phyloP scores from a whole-genome alignment of 2,329 filamentous ascomycete genomes.

The Escovopsis sp. region DNA sequence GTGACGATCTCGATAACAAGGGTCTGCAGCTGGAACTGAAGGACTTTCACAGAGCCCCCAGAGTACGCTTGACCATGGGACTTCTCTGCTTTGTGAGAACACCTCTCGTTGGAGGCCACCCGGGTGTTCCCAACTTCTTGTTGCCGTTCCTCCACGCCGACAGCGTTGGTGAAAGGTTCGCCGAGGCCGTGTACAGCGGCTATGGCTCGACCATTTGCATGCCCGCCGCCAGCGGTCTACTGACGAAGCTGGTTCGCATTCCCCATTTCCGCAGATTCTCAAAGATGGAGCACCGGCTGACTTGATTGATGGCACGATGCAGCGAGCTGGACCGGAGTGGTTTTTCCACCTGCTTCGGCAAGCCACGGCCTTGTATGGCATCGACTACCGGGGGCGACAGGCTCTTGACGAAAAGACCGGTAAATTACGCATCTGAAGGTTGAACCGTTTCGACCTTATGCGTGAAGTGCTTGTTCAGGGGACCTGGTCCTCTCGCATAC shows the following conservation, averaged over 20 bases:
- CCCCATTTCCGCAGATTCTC: not conserved
- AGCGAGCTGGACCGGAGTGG: constrained; percentile 11
- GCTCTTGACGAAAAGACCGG: constrained; percentile 3
- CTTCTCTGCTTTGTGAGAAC: constrained; percentile 20
- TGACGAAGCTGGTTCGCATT: constrained; percentile 14
- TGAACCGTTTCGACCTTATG: not conserved
- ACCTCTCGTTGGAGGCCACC: constrained; percentile 15
- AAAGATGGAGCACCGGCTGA: not conserved
- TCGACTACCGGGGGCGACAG: constrained; percentile 4
- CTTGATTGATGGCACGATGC: not conserved
- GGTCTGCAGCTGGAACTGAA: constrained; percentile 17
- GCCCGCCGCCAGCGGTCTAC: constrained; percentile 14
- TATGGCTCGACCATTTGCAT: constrained; percentile 16
- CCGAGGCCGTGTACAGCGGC: constrained; percentile 15
- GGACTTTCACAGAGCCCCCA: constrained; percentile 14
- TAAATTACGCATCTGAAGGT: not conserved
- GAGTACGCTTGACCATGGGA: constrained; percentile 14
- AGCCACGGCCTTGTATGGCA: constrained; percentile 2
- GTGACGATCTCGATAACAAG: constrained; percentile 4
- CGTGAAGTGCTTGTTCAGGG: too few relatives aligned
- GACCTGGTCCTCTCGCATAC: too few relatives aligned
- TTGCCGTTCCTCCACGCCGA: constrained; percentile 19
- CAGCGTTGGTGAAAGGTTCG: constrained; percentile 17
- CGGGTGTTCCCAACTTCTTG: constrained; percentile 13
- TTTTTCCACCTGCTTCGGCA: constrained; percentile 7